Base-by-base conservation (phyloP, 148 eudicot species). In the Fagopyrum tataricum region DNA sequence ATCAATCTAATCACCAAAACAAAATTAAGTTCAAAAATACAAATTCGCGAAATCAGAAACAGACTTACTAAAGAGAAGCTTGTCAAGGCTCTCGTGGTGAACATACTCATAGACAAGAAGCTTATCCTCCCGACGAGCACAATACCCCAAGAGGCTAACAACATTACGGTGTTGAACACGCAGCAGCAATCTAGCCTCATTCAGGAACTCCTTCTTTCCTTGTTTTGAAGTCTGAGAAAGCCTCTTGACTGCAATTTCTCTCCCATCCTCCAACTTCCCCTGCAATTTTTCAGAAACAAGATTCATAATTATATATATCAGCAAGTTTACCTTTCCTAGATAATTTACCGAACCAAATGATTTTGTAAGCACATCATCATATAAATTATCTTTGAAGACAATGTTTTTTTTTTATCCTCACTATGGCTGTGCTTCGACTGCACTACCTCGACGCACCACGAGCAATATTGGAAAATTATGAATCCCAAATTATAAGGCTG, bases 111-210 rank as follows among this genome's bases (percentile, higher is more conserved):
- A 94, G 26, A 94, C 98, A 59, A 94, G 95, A 47, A 94, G 88
- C 83, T 87, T 91, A 37, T 91, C 88, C 1, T 68, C 87, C 44
- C 86, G 90, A 20, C 85, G 89, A n/a, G 80, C 78, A 74, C 97
- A 94, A 73, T 91, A 94, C 2, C 98, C 98, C 79, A 88, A 78
- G 83, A 94, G 84, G 77, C 81, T 91, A 70, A 94, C 98, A 75
- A 94, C 93, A 85, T 94, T 89, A 9, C 95, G 84, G 71, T 94
- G 98, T 77, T 94, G 98, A 56, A 91, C 97, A 20, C 97, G 86
- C 6, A 89, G 83, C 75, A 94, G 53, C 71, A 91, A 82, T 81
- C 89, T 94, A 9, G 97, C 98, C 87, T 94, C 98, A 59, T 91
- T 94, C 53, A 31, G 78, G 78, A 94, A 94, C 85, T 94, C 97